Base-by-base conservation (phyloP, 2,329 filamentous ascomycete genomes). In the Emydomyces testavorans region DNA sequence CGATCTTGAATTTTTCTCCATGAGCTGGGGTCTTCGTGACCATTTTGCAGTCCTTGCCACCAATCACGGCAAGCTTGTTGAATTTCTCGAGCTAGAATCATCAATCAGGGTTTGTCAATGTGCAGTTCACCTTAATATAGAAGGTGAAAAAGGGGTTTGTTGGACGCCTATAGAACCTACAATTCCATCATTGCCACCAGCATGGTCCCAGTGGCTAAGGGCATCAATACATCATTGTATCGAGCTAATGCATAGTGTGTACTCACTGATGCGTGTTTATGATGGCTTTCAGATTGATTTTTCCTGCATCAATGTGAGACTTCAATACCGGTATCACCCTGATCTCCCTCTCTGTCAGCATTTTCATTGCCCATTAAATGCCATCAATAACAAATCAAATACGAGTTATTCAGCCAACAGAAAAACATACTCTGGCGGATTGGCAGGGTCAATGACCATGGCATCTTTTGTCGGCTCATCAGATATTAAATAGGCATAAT, bases 251-350 rank as follows among this genome's bases (percentile, higher is more conserved):
- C 13, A 38, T 11, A 13, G 16, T 2, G 28, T 29, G 39, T 20
- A 66, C 85, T 67, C 71, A 94, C 89, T 96, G 90, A 61, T 98
- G 92, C 1, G 92, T 98, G 63, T 98, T 98, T 59, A 96, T 81
- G 61, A 98, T 94, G 42, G 82, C 85, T 20, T 77, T 88, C 53
- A 98, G 70, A 57, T 93, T 89, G 61, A 94, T 86, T 56, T 78
- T 77, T 13, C 83, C 82, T 18, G 72, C 69, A 34, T 79, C 68
- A 4, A 85, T 82, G 51, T 85, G 80, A 54, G 88, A 75, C 62
- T 90, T 82, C 45, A 98, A 68, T 7, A 75, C 71, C 10, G 79
- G 78, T 2, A 76, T 63, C 3, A 82, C 79, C 56, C 79, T 82
- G 45, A 4, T 8, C 23, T 32, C 40, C 15, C 34, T 6, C n/a